Evolutionary conservation across 805 yeast genomes (phyloP).

Genomic region (Helenozyma baotianmanensis): DNA sequence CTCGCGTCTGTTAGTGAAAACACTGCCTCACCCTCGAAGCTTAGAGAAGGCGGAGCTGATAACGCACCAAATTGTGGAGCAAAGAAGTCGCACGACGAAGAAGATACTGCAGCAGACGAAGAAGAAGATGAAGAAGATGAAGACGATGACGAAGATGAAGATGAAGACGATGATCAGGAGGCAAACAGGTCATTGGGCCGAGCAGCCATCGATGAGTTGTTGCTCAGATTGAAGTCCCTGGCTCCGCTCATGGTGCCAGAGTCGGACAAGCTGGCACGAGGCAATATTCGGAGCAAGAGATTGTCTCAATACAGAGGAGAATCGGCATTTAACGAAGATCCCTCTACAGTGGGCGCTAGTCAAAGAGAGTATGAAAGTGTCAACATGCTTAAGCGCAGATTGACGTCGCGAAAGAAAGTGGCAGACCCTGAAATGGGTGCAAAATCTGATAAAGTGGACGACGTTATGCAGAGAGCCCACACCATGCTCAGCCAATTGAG

Average conservation of each 20-base stretch:
- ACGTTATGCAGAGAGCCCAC: slow-evolving; percentile 35
- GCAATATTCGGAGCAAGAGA: no score
- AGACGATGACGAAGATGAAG: slow-evolving; percentile 16
- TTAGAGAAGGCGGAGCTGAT: no score
- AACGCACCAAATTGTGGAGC: slow-evolving; percentile 4
- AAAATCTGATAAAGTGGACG: slow-evolving; percentile 9
- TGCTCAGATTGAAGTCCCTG: slow-evolving; percentile 10
- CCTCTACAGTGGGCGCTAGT: no score
- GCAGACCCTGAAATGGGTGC: slow-evolving; percentile 14
- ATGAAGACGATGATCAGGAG: slow-evolving; percentile 9
- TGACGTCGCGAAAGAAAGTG: slow-evolving; percentile 29
- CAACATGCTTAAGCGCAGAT: slow-evolving; percentile 30
- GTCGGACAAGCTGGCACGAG: no score
- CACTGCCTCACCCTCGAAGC: not conserved
- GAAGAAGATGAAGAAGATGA: slow-evolving; percentile 9
- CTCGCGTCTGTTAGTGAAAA: not conserved
- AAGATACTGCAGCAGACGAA: slow-evolving; percentile 4
- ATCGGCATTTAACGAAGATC: slow-evolving; percentile 1
- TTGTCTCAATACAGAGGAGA: no score
- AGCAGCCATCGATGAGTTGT: slow-evolving; percentile 15
- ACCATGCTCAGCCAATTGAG: slow-evolving; percentile 36
- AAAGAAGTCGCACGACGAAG: slow-evolving; percentile 7
- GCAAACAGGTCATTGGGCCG: slow-evolving; percentile 7
- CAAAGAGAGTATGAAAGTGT: slow-evolving; percentile 41
- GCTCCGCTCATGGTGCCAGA: no score